A percentile compares a stretch with the other conserved stretches of the same genome.
These are phyloP conservation scores for Penicillium taxi DNA, from an alignment of 495 filamentous ascomycete genomes.

Conservation along the genomic window DNA sequence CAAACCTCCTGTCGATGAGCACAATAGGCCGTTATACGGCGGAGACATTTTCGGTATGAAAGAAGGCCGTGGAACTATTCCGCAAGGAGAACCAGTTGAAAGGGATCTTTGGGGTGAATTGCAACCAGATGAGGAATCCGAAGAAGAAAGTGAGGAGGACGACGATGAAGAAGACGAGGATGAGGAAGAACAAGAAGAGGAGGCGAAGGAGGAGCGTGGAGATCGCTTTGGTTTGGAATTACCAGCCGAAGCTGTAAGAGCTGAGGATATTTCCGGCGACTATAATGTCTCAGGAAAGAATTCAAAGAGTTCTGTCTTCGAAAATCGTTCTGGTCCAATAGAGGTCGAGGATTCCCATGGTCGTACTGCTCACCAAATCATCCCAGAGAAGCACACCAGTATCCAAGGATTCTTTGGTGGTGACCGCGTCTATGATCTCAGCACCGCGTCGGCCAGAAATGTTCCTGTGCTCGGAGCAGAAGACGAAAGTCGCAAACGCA, in stretches of 20 bases:
- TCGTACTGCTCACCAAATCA: slow-evolving; percentile 75
- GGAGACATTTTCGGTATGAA: slow-evolving; percentile 88
- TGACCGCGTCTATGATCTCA: slow-evolving; percentile 84
- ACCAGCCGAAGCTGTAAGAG: slow-evolving; percentile 64
- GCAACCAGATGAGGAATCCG: slow-evolving; percentile 73
- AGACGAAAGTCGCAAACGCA: slow-evolving; percentile 74
- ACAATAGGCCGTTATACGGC: slow-evolving; percentile 80
- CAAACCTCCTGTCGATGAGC: slow-evolving; percentile 89
- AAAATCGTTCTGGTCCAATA: too few relatives aligned
- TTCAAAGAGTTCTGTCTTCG: slow-evolving; percentile 75
- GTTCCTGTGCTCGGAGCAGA: slow-evolving; percentile 72
- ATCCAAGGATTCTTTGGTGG: slow-evolving; percentile 93
- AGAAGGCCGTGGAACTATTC: slow-evolving; percentile 52
- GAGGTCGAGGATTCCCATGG: too few relatives aligned
- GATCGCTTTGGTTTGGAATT: slow-evolving; percentile 70
- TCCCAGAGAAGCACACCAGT: slow-evolving; percentile 76
- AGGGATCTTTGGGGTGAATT: slow-evolving; percentile 89
- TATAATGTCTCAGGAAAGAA: slow-evolving; percentile 84
- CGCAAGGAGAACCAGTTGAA: slow-evolving; percentile 73
- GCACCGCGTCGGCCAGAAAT: slow-evolving; percentile 38
- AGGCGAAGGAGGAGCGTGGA: slow-evolving; percentile 52
- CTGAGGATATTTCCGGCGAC: slow-evolving; percentile 72
- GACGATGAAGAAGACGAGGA: slow-evolving; percentile 70
- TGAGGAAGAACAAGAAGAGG: slow-evolving; percentile 56
- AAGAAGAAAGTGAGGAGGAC: slow-evolving; percentile 67